These are phyloP conservation scores for Borovskyia barvae DNA, from an alignment of 208 protist species.

Conservation along the genomic window DNA sequence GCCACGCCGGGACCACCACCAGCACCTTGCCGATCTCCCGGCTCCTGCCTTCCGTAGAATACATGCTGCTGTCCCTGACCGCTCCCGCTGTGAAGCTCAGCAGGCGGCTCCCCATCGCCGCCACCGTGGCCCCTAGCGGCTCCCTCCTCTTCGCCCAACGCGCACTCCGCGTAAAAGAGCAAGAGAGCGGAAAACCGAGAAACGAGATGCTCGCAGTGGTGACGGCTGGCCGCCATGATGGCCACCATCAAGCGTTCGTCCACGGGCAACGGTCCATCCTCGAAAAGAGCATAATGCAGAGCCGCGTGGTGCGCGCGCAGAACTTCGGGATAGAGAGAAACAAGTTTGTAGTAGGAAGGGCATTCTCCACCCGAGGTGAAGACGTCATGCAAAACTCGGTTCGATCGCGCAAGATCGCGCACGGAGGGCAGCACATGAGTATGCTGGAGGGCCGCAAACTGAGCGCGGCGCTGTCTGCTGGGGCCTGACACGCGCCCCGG, in stretches of 20 bases:
- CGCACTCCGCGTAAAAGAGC: slow-evolving; percentile 42
- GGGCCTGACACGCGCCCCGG: slow-evolving; percentile 7
- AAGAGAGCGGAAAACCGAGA: slow-evolving; percentile 65
- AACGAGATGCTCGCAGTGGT: slow-evolving; percentile 82
- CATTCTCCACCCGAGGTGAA: slow-evolving; percentile 65
- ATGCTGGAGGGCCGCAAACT: slow-evolving; percentile 43
- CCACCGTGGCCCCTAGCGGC: slow-evolving; percentile 6
- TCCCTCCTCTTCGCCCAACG: slow-evolving; percentile 16
- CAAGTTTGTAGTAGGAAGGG: slow-evolving; percentile 63
- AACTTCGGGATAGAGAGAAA: slow-evolving; percentile 59
- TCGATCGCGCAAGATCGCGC: slow-evolving; percentile 20
- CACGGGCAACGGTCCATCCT: slow-evolving; percentile 69
- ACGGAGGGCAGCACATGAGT: slow-evolving; percentile 31
- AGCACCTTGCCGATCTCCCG: neutral
- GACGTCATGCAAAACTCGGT: slow-evolving; percentile 54
- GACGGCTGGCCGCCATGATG: slow-evolving; percentile 75
- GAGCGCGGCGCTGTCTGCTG: slow-evolving; percentile 24
- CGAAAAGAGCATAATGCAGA: slow-evolving; percentile 66
- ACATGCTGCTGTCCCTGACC: neutral
- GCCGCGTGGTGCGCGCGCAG: slow-evolving; percentile 68
- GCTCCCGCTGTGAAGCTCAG: slow-evolving; percentile 6
- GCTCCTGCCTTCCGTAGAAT: neutral
- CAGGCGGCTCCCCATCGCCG: neutral
- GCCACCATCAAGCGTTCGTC: slow-evolving; percentile 80
- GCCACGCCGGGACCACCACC: neutral